Base-by-base conservation (phyloP, 2,329 filamentous ascomycete genomes). In the Trichoderma sp. region DNA sequence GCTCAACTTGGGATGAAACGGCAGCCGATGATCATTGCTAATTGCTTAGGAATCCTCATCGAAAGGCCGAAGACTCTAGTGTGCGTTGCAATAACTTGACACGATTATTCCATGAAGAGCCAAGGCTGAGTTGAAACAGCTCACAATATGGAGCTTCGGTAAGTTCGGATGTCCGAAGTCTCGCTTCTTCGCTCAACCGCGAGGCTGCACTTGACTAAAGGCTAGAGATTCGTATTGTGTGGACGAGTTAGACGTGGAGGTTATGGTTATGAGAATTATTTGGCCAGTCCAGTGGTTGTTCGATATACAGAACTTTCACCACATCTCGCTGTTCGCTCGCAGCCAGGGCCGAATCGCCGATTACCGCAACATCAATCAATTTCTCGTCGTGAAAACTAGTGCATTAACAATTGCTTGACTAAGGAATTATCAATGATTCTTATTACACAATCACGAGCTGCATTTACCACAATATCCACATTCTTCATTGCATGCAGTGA, bases 401-500 rank as follows among this genome's bases (percentile, higher is more conserved):
- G 37, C 27, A 42, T n/a, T 6, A 19, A 29, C 25, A 27, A 13
- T 19, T 48, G 3, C 5, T 39, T 39, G 12, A 52, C 54, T 39
- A 27, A 37, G 19, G 5, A 22, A 27, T 35, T 25, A 39, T 35
- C 29, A 10, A 25, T 29, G 25, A 27, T 39, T 19, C 50, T 17
- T 10, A 7, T 10, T 19, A 5, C 22, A 15, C 25, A 17, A 12
- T 34, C 37, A 53, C 9, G 22, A 66, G 13, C 39, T 39, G 15
- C 74, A 75, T 57, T 70, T 69, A 9, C 74, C 75, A 22, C 74
- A 76, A 50, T 76, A 76, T 27, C 73, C 73, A 45, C 75, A 76
- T 59, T 76, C 73, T n/a, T 48, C 42, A 68, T 75, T 72, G 54
- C 75, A 76, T 1, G 73, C 74, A 27, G 71, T 69, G 42, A 67